phyloP scores from a whole-genome alignment of 2,329 filamentous ascomycete species.

The Penicillium sp. region DNA sequence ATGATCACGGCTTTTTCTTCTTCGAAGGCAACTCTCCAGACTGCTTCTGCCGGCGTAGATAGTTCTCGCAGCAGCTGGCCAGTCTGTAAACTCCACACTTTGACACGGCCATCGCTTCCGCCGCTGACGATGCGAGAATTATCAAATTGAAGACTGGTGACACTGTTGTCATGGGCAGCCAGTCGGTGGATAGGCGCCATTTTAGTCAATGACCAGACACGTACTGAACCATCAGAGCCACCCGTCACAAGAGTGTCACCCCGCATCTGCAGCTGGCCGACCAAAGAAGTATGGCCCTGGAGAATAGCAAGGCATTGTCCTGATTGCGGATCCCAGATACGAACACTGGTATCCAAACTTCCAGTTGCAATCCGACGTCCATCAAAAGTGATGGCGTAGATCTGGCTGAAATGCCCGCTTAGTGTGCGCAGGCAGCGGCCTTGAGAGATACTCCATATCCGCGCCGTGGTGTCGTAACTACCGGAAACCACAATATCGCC shows the following conservation, averaged over 20 bases:
- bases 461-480: conserved; percentile 94
- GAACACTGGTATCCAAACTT: conserved; percentile 91
- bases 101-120: conserved; percentile 94
- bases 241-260: conserved; percentile 94
- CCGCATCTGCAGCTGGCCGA: conserved; percentile 94
- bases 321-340: conserved; percentile 91
- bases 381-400: conserved; percentile 98
- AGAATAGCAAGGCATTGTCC: conserved; percentile 87
- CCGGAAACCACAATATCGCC: conserved; percentile 97
- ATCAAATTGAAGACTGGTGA: conserved; percentile 96
- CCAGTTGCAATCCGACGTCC: conserved; percentile 91
- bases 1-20: conserved; percentile 98
- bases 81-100: conserved; percentile 95
- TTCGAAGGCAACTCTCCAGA: conserved; percentile 97
- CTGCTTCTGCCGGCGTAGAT: conserved; percentile 86
- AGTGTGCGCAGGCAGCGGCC: conserved; percentile 88
- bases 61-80: conserved; percentile 89
- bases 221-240: conserved; percentile 91
- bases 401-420: conserved; percentile 95
- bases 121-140: conserved; percentile 93
- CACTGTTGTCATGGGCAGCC: conserved; percentile 96
- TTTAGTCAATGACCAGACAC: conserved; percentile 90
- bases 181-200: conserved; percentile 91
- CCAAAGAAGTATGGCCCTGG: conserved; percentile 94
- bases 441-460: conserved; percentile 97